Conservation (phyloP, 495 filamentous ascomycete species). For the Darksidea phi region DNA sequence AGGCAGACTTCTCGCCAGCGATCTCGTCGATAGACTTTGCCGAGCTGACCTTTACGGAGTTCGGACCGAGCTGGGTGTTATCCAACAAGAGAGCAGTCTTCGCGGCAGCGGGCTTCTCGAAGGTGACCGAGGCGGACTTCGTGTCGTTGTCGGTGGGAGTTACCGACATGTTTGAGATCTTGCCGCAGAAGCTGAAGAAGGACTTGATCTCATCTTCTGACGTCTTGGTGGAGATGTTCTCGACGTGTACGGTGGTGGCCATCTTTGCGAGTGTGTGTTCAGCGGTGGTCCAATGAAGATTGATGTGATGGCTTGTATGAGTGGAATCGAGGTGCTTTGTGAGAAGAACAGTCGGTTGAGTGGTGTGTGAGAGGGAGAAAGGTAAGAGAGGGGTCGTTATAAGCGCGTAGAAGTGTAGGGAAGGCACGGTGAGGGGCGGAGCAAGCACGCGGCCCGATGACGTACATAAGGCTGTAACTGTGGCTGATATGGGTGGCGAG, state of each 20-base stretch:
- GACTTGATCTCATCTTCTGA: slow-evolving; percentile 87
- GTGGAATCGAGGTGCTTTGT: not conserved
- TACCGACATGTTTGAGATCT: slow-evolving; percentile 79
- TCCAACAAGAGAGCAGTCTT: slow-evolving; percentile 96
- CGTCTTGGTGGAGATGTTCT: slow-evolving; percentile 78
- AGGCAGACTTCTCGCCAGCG: slow-evolving; percentile 46
- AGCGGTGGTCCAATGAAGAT: slow-evolving; percentile 1
- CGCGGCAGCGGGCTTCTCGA: slow-evolving; percentile 92
- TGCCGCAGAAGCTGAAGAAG: slow-evolving; percentile 99
- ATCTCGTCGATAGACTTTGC: slow-evolving; percentile 65
- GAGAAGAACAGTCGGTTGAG: not conserved
- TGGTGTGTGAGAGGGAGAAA: slow-evolving; percentile 3
- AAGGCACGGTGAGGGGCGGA: slow-evolving; percentile 15
- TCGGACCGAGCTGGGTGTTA: slow-evolving; percentile 83
- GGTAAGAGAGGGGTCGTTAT: not conserved
- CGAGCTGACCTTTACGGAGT: slow-evolving; percentile 72
- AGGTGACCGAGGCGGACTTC: slow-evolving; percentile 85
- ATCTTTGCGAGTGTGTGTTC: slow-evolving; percentile 40
- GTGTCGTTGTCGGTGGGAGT: slow-evolving; percentile 60
- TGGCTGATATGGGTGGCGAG: slow-evolving; percentile 7
- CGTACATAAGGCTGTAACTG: slow-evolving; percentile 7
- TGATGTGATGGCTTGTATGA: not conserved
- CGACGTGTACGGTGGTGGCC: slow-evolving; percentile 54
- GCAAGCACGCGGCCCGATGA: slow-evolving; percentile 9
- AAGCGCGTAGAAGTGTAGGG: not conserved